phyloP scores from a whole-genome alignment of 1,284 basidiomycete species.

The Earliella scabrosa region DNA sequence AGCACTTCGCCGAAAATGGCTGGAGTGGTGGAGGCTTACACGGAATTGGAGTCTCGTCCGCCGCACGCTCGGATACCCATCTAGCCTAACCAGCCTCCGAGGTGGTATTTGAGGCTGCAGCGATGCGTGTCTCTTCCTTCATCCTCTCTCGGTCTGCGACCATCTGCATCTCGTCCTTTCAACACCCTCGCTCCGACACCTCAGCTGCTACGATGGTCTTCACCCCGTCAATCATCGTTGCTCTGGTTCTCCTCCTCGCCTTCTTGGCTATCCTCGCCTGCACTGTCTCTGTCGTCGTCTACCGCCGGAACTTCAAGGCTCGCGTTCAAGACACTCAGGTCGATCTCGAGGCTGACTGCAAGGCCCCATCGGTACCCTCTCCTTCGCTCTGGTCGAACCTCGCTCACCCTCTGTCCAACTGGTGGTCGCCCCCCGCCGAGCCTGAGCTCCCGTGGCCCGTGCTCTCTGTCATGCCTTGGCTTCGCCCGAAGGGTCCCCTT shows the following conservation, averaged over 20 bases:
- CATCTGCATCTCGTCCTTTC: no score
- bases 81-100: no score
- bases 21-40: no score
- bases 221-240: conserved; percentile 3
- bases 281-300: not conserved
- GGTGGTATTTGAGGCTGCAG: no score
- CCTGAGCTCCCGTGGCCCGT: conserved; percentile 3
- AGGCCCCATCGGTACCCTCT: not conserved
- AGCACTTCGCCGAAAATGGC: no score
- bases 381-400: not conserved
- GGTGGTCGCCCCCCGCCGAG: not conserved
- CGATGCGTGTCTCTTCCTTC: no score
- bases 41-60: no score
- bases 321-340: no score
- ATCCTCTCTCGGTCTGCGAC: no score
- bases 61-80: no score
- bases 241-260: not conserved
- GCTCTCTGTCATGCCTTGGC: not conserved
- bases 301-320: not conserved
- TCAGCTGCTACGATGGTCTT: no score
- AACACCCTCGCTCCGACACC: no score
- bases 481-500: not conserved
- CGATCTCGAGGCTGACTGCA: not conserved
- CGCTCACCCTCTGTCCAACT: not conserved
- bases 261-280: not conserved